These are phyloP conservation scores for Coleophoma crateriformis DNA, from an alignment of 2,329 filamentous ascomycete species.

Conservation along the genomic window DNA sequence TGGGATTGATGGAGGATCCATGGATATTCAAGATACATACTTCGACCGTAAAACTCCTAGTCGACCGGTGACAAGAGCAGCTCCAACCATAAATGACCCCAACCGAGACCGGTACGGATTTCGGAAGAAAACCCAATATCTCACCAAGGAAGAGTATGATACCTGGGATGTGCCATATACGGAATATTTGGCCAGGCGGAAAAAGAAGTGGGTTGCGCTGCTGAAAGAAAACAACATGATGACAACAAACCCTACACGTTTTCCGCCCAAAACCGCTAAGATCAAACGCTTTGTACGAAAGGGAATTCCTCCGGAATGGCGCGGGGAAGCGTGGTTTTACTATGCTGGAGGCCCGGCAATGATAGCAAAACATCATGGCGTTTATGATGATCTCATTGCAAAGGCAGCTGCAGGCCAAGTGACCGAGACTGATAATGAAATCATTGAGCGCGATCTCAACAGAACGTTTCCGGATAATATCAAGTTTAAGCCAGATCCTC, in stretches of 20 bases:
- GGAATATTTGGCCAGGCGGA: conserved; percentile 67
- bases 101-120: conserved; percentile 83
- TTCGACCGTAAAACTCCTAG: conserved; percentile 6
- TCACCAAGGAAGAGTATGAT: conserved; percentile 74
- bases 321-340: conserved; percentile 95
- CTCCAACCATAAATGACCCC: conserved; percentile 5
- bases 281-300: conserved; percentile 89
- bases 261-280: conserved; percentile 75
- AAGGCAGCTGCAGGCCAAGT: conserved; percentile 56
- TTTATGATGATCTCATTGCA: conserved; percentile 66
- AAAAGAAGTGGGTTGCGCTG: conserved; percentile 76
- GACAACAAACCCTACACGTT: conserved; percentile 66
- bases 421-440: conserved; percentile 73
- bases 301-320: conserved; percentile 88
- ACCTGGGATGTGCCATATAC: conserved; percentile 73
- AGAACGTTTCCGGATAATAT: conserved; percentile 94
- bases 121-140: conserved; percentile 77
- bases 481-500: conserved; percentile 65
- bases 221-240: conserved; percentile 72
- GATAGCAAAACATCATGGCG: conserved; percentile 66
- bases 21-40: conserved; percentile 9
- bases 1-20: background rate
- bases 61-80: conserved; percentile 10
- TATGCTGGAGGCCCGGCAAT: conserved; percentile 85
- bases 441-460: conserved; percentile 90